phyloP scores from a whole-genome alignment of 805 yeast genomes.

The Kurtzmaniella fragi region DNA sequence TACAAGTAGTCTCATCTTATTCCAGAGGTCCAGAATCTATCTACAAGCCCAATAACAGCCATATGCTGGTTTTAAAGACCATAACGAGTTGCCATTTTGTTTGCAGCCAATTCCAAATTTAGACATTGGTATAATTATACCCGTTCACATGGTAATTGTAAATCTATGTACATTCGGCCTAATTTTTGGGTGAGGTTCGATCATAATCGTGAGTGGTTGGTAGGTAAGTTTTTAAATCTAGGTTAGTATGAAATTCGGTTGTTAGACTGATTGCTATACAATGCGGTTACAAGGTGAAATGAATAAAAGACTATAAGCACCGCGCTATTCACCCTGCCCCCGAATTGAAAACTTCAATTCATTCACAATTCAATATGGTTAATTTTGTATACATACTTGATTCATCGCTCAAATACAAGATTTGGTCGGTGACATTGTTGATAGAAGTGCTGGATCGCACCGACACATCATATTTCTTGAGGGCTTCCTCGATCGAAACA shows the following conservation, averaged over 20 bases:
- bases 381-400: constrained; percentile 19
- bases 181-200: constrained; percentile 6
- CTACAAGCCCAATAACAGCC: no score
- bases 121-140: no score
- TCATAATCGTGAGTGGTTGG: constrained; percentile 64
- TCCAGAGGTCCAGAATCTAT: no score
- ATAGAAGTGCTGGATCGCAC: constrained; percentile 55
- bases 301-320: background rate
- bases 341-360: no score
- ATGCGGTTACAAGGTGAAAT: background rate
- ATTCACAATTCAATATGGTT: background rate
- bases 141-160: no score
- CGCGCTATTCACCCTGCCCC: no score
- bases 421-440: constrained; percentile 50
- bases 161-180: no score
- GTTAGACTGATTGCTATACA: background rate
- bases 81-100: no score
- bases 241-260: constrained; percentile 12
- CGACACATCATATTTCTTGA: constrained; percentile 50
- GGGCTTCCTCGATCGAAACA: constrained; percentile 46
- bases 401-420: constrained; percentile 57
- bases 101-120: no score
- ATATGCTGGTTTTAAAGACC: no score
- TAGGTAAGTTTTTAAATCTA: constrained; percentile 40
- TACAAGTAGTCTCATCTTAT: no score